A percentile compares a stretch with the other conserved stretches of the same genome.
phyloP scores from a whole-genome alignment of 495 filamentous ascomycete species.

The Tricharina praecox region DNA sequence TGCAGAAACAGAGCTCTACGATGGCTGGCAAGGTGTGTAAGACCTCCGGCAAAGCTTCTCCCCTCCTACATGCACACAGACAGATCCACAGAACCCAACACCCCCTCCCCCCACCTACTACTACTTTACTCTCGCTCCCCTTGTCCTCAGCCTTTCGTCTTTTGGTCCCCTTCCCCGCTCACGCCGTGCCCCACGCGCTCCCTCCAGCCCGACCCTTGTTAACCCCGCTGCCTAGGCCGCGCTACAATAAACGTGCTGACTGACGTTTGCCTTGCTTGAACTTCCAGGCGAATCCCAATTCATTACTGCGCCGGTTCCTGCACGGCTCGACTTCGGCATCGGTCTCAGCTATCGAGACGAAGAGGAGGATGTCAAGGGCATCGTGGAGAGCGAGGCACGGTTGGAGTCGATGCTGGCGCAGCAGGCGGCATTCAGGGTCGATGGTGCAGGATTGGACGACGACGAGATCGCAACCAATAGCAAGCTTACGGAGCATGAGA shows the following conservation, averaged over 20 bases:
- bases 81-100: too few species aligned
- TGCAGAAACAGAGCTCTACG: slow-evolving; percentile 85
- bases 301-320: slow-evolving; percentile 64
- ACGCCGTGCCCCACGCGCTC: too few species aligned
- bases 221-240: background rate
- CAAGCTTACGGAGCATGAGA: slow-evolving; percentile 57
- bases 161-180: too few species aligned
- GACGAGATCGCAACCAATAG: slow-evolving; percentile 58
- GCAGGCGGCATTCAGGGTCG: slow-evolving; percentile 65
- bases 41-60: too few species aligned
- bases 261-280: too few species aligned
- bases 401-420: slow-evolving; percentile 92
- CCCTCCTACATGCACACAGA: too few species aligned
- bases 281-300: slow-evolving; percentile 86
- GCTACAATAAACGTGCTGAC: too few species aligned
- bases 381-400: slow-evolving; percentile 69
- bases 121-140: too few species aligned
- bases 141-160: too few species aligned
- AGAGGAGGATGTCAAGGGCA: slow-evolving; percentile 44
- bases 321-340: slow-evolving; percentile 59
- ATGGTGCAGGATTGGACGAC: slow-evolving; percentile 52
- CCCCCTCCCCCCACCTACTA: too few species aligned
- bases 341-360: slow-evolving; percentile 56
- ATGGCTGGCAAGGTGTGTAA: slow-evolving; percentile 85
- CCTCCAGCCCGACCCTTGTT: too few species aligned